phyloP scores from a whole-genome alignment of 139 green algal genomes.

The Micractinium sp. region DNA sequence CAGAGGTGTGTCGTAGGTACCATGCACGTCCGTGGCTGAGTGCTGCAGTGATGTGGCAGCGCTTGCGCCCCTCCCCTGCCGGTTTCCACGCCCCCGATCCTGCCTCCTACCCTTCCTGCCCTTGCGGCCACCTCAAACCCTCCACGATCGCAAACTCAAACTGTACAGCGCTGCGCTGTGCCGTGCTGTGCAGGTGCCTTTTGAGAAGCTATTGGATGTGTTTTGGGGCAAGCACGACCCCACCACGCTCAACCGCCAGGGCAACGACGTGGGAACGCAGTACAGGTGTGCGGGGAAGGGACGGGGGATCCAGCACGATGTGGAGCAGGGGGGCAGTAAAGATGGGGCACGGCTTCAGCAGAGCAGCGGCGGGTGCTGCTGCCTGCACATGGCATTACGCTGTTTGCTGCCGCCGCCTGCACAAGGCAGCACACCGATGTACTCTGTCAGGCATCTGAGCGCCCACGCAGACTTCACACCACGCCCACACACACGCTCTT shows the following conservation, averaged over 20 bases:
- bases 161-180: neutral
- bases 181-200: slow-evolving; percentile 42
- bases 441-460: too few relatives aligned
- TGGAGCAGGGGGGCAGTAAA: too few relatives aligned
- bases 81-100: neutral
- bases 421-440: too few relatives aligned
- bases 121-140: neutral
- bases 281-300: slow-evolving; percentile 53
- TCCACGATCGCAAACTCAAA: neutral
- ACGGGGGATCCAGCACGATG: too few relatives aligned
- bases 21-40: neutral
- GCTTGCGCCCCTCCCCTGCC: too few relatives aligned
- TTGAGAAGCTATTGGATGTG: slow-evolving; percentile 73
- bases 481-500: too few relatives aligned
- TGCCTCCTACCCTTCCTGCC: too few relatives aligned
- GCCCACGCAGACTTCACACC: too few relatives aligned
- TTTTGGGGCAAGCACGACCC: slow-evolving; percentile 85
- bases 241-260: slow-evolving; percentile 79
- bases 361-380: too few relatives aligned
- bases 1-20: neutral
- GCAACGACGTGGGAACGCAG: slow-evolving; percentile 81
- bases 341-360: too few relatives aligned
- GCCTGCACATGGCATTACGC: too few relatives aligned
- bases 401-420: too few relatives aligned
- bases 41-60: neutral